A percentile compares a stretch with the other conserved stretches of the same genome.
phyloP scores from a whole-genome alignment of 805 yeast species.

The Teunomyces aglyptinius region DNA sequence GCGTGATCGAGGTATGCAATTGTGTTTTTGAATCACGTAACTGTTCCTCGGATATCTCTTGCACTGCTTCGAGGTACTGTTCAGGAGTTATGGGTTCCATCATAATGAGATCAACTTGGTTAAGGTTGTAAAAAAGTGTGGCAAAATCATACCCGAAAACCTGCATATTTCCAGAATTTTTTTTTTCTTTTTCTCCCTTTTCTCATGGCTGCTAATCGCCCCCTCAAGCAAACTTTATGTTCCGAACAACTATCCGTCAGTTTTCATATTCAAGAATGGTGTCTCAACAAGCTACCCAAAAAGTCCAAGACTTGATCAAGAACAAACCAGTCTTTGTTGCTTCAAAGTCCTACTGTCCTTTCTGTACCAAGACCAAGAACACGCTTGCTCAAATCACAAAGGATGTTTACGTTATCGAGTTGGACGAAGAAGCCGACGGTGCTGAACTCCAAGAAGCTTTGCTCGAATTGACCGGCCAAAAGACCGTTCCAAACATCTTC shows the following conservation, averaged over 20 bases:
- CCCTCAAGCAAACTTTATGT: background rate
- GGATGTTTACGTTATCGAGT: conserved; percentile 54
- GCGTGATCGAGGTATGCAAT: conserved; percentile 1
- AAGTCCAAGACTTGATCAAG: conserved; percentile 63
- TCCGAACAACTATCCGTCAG: conserved; percentile 1
- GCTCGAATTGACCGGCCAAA: conserved; percentile 76
- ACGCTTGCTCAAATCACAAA: conserved; percentile 38
- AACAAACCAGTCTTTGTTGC: conserved; percentile 74
- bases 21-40: background rate
- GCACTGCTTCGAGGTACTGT: background rate
- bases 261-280: conserved; percentile 45
- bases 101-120: background rate
- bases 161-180: too few species aligned
- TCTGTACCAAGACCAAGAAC: conserved; percentile 42
- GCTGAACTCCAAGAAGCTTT: conserved; percentile 78
- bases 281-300: conserved; percentile 54
- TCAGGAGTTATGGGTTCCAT: background rate
- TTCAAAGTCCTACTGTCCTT: conserved; percentile 57
- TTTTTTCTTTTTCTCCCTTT: too few species aligned
- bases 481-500: conserved; percentile 90
- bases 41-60: background rate
- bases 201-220: background rate
- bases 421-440: conserved; percentile 66
- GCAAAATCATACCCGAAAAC: too few species aligned
- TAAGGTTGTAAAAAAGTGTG: background rate